Conservation (phyloP, 176 grass and related monocot species). For the Dactylis glomerata region DNA sequence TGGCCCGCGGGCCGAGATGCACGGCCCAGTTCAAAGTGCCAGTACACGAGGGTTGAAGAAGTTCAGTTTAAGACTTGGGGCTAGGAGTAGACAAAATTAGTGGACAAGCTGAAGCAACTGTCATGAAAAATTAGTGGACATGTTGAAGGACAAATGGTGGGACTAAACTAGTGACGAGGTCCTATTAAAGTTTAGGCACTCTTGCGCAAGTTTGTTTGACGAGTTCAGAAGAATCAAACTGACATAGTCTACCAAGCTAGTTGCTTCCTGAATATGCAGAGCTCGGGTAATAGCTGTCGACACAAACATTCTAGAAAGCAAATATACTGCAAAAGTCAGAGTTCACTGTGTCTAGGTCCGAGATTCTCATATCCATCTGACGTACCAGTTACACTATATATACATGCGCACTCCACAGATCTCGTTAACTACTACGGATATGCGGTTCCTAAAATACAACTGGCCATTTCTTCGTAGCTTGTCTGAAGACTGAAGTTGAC, state of each 20-base stretch:
- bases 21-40: not conserved
- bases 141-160: not conserved
- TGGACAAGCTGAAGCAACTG: not conserved
- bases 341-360: not conserved
- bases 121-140: not conserved
- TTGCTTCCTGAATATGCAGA: constrained; percentile 22
- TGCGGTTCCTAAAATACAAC: not conserved
- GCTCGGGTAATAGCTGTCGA: constrained; percentile 9
- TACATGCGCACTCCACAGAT: not conserved
- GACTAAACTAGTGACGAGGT: not conserved
- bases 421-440: not conserved
- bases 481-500: not conserved
- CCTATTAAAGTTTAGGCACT: not conserved
- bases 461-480: constrained; percentile 11
- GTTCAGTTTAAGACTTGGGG: too few relatives aligned
- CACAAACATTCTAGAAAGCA: not conserved
- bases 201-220: constrained; percentile 3
- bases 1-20: not conserved
- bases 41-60: not conserved
- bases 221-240: not conserved
- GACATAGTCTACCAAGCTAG: constrained; percentile 5
- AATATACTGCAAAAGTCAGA: not conserved
- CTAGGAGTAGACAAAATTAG: not conserved
- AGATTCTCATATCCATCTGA: constrained; percentile 30
- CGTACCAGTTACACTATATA: not conserved